Evolutionary conservation across 176 grass and related monocot species (phyloP).

Genomic region (Otatea glauca): DNA sequence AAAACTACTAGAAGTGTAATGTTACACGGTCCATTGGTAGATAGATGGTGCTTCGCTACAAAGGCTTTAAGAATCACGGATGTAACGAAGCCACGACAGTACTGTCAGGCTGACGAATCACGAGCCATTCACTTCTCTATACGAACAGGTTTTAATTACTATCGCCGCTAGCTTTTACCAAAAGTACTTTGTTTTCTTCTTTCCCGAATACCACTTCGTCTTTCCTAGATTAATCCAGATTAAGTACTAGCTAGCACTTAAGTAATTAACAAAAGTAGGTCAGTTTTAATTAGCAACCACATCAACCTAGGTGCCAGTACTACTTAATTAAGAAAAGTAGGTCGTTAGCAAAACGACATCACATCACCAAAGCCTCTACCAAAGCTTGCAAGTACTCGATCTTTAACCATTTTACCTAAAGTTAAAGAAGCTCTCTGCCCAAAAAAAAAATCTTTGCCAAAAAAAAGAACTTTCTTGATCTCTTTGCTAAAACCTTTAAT

Average conservation of each 20-base stretch:
- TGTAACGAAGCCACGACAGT: background rate
- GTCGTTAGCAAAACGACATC: background rate
- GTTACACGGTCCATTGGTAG: background rate
- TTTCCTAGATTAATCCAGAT: background rate
- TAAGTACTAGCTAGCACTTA: background rate
- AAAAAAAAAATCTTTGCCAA: background rate
- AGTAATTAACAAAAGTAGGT: background rate
- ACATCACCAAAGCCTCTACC: background rate
- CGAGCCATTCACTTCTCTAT: background rate
- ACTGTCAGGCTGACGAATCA: conserved; percentile 4
- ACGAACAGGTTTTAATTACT: background rate
- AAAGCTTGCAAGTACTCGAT: background rate
- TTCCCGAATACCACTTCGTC: background rate
- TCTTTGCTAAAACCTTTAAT: background rate
- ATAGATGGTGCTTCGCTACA: background rate
- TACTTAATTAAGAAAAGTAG: background rate
- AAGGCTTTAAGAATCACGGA: background rate
- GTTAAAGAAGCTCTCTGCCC: background rate
- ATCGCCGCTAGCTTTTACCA: background rate
- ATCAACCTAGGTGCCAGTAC: background rate
- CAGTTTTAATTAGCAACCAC: background rate
- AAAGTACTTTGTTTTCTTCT: background rate
- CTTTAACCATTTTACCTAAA: background rate
- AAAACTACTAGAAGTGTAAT: background rate
- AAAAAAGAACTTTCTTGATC: background rate